A percentile compares a stretch with the other conserved stretches of the same genome.
phyloP scores from a whole-genome alignment of 2,329 filamentous ascomycete genomes.

The Fusarium temperatum region DNA sequence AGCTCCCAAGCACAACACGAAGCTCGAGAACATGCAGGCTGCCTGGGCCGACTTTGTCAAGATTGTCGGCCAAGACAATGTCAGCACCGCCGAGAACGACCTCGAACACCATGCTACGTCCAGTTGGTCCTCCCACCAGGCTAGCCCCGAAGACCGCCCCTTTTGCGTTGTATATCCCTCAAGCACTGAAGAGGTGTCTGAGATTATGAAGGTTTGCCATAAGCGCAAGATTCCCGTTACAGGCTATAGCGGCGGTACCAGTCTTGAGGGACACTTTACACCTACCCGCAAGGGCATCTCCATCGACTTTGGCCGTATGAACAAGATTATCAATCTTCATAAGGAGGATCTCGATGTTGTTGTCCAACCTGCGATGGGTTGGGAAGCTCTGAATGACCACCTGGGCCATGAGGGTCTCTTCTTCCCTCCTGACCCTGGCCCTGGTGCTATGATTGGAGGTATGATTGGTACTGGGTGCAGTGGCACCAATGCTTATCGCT shows the following conservation, averaged over 20 bases:
- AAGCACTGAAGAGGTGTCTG: constrained; percentile 83
- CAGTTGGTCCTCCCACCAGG: constrained; percentile 69
- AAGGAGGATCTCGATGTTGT: constrained; percentile 80
- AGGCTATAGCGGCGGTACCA: constrained; percentile 87
- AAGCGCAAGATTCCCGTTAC: constrained; percentile 83
- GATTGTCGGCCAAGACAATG: constrained; percentile 71
- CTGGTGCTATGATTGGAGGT: constrained; percentile 90
- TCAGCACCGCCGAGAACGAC: constrained; percentile 67
- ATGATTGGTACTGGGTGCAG: constrained; percentile 80
- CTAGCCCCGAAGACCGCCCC: constrained; percentile 58
- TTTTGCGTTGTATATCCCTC: constrained; percentile 80
- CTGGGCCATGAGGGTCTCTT: constrained; percentile 79
- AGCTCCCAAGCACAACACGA: constrained; percentile 65
- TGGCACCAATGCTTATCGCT: constrained; percentile 90
- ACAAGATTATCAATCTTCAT: constrained; percentile 80
- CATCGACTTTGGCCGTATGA: constrained; percentile 87
- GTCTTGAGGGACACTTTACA: constrained; percentile 88
- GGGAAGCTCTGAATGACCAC: constrained; percentile 85
- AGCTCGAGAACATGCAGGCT: constrained; percentile 71
- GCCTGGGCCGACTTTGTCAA: constrained; percentile 75
- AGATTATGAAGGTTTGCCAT: constrained; percentile 90
- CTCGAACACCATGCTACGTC: constrained; percentile 67
- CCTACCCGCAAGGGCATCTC: constrained; percentile 85
- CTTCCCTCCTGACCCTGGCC: constrained; percentile 91
- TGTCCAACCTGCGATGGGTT: constrained; percentile 84